Evolutionary conservation across 2,329 filamentous ascomycete genomes (phyloP), one percentile per base, ranked within the genome.

Genomic region (Plectosphaerella sp.): DNA sequence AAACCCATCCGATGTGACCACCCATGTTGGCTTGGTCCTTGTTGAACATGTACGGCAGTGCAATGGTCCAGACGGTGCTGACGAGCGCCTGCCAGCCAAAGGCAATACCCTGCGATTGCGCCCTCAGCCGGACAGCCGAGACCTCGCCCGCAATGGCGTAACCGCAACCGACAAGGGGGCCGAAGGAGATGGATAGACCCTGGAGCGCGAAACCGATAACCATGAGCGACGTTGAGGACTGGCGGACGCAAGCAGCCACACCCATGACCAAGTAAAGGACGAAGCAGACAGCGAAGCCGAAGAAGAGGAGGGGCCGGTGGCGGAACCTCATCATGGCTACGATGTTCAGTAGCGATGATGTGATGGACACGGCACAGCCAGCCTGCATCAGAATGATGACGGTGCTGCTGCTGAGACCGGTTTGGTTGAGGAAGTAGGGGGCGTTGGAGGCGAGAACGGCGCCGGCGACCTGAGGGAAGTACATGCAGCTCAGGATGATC

Each of bases 1-100:
- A 75, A 3, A 75, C 59, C 46, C 74, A 75, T 0, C 63, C 64
- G 2, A 70, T 70, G 56, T 73, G 73, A 0, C 66, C 70, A 7
- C 69, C 68, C 1, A 75, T 61, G 15, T 72, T 68, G 0, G 58
- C 62, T 33, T 63, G 59, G 37, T 67, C 65, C 1, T 53, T 50
- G 36, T 64, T 64, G 41, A 61, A 68, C 0, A 67, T 54, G 42
- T 64, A 59, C 0, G 66, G 64, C 8, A 68, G 35, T 5, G 60
- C 50, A 2, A 66, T 56, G 12, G 53, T 51, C 57, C 54, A 57
- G 10, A 58, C 36, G 3, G 49, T 50, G 46, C 62, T 53, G 14
- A 47, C 51, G 6, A 53, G 8, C 9, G 53, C 50, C 3, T 52
- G 53, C 48, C 53, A 55, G 8, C 48, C 51, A 22, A 53, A 48